Conservation (phyloP, 2,329 filamentous ascomycete genomes). For the Apiospora malaysiana region DNA sequence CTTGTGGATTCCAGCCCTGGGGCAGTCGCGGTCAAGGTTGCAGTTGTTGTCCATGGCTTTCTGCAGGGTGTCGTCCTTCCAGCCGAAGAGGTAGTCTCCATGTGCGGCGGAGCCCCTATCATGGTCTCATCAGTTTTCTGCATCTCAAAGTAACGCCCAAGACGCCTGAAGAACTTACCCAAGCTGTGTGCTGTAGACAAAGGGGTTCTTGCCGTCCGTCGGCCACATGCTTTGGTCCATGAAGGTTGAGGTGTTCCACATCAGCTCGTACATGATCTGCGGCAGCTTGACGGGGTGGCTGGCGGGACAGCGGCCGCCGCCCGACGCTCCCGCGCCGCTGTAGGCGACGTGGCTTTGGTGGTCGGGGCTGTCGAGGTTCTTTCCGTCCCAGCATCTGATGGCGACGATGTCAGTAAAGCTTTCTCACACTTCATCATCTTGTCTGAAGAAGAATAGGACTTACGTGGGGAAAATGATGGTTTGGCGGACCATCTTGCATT, state of each 20-base stretch:
- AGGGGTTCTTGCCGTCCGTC: slow-evolving; percentile 48
- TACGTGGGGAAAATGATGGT: slow-evolving; percentile 57
- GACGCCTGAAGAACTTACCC: slow-evolving; percentile 36
- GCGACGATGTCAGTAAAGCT: no score
- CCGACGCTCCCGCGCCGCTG: slow-evolving; percentile 49
- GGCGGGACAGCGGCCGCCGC: slow-evolving; percentile 53
- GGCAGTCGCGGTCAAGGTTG: slow-evolving; percentile 53
- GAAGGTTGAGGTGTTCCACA: slow-evolving; percentile 52
- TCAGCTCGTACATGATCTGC: slow-evolving; percentile 55
- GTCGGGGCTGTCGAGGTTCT: slow-evolving; percentile 53
- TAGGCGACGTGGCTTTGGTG: slow-evolving; percentile 55
- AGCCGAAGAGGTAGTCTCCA: slow-evolving; percentile 59
- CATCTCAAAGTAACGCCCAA: not conserved
- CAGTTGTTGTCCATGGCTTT: slow-evolving; percentile 53
- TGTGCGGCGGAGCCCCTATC: slow-evolving; percentile 52
- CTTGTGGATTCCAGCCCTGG: slow-evolving; percentile 49
- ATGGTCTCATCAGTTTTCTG: not conserved
- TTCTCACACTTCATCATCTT: no score
- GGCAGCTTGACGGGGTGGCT: slow-evolving; percentile 53
- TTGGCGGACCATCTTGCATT: slow-evolving; percentile 59
- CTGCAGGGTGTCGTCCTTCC: slow-evolving; percentile 55
- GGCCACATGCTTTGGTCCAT: slow-evolving; percentile 50
- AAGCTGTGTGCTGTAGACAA: slow-evolving; percentile 52
- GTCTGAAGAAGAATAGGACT: no score
- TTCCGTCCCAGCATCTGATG: slow-evolving; percentile 55